phyloP scores from a whole-genome alignment of 2,329 filamentous ascomycete genomes.

The Penicillium sp. region DNA sequence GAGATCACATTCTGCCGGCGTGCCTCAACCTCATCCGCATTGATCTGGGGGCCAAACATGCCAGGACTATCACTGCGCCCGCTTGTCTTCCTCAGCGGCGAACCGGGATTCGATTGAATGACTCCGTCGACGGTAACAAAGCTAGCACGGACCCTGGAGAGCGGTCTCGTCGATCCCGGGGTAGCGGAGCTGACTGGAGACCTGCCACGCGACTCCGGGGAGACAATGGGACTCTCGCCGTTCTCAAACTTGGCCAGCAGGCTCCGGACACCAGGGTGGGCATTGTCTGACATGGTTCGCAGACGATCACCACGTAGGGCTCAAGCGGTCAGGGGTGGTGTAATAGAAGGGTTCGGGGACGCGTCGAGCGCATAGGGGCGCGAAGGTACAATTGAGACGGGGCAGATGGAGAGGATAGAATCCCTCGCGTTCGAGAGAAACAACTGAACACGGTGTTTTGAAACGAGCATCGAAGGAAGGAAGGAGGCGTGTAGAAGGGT shows the following conservation, averaged over 20 bases:
- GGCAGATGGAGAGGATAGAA: not conserved
- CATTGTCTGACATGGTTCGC: constrained; percentile 22
- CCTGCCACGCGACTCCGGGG: constrained; percentile 67
- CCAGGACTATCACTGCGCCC: constrained; percentile 34
- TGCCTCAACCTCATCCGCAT: constrained; percentile 31
- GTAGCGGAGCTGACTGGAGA: constrained; percentile 56
- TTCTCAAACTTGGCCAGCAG: constrained; percentile 80
- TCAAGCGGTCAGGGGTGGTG: constrained; percentile 20
- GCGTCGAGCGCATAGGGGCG: constrained; percentile 10
- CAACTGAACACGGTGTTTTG: constrained; percentile 17
- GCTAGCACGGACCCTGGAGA: constrained; percentile 72
- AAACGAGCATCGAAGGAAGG: constrained; percentile 7
- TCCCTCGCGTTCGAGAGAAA: not conserved
- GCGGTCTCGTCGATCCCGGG: constrained; percentile 52
- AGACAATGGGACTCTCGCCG: constrained; percentile 57
- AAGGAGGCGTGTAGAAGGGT: constrained; percentile 14
- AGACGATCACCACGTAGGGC: not conserved
- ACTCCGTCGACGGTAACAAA: constrained; percentile 68
- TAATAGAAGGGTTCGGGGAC: constrained; percentile 8
- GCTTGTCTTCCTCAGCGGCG: constrained; percentile 43
- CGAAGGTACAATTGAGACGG: constrained; percentile 1
- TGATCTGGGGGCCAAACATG: constrained; percentile 32
- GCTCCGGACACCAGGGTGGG: constrained; percentile 61
- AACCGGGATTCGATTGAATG: constrained; percentile 41
- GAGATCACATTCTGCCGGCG: constrained; percentile 30